Conservation (phyloP, 106 monocot species). For the Apostasia shenzhenica region DNA sequence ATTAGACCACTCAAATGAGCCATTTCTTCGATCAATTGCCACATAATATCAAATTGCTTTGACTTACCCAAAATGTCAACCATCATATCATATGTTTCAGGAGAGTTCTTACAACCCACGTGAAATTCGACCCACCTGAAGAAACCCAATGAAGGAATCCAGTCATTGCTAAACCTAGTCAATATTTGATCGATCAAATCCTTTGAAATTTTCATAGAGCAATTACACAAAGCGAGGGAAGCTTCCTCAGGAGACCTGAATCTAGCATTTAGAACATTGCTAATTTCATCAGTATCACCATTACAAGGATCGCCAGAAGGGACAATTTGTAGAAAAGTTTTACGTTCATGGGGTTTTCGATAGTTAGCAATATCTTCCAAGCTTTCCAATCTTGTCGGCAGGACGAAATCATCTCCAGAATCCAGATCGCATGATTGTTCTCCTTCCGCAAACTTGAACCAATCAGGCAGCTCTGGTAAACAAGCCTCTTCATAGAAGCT, state of each 20-base stretch:
- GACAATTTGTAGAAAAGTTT: not conserved
- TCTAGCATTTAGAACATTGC: constrained; percentile 27
- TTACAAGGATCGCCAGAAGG: constrained; percentile 8
- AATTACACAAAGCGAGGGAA: constrained; percentile 27
- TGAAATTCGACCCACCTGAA: constrained; percentile 68
- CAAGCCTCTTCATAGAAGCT: constrained; percentile 22
- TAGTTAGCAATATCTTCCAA: constrained; percentile 10
- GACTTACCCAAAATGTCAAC: constrained; percentile 84
- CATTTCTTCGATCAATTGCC: constrained; percentile 66
- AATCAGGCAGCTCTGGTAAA: constrained; percentile 54
- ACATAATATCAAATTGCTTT: constrained; percentile 78
- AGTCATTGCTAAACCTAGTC: constrained; percentile 64
- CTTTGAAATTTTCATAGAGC: constrained; percentile 29
- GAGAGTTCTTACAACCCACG: constrained; percentile 27
- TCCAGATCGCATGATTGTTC: constrained; percentile 12
- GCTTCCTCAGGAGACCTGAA: constrained; percentile 50
- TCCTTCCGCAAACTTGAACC: constrained; percentile 36
- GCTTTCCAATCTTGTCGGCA: constrained; percentile 39
- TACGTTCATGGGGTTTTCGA: not conserved
- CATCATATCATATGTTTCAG: constrained; percentile 65
- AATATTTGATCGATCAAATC: constrained; percentile 42
- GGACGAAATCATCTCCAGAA: constrained; percentile 61
- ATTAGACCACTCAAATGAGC: constrained; percentile 36
- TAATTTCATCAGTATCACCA: constrained; percentile 27
- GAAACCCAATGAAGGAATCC: constrained; percentile 76